Conservation (phyloP, 2,329 filamentous ascomycete genomes). For the Fusarium stilboides region DNA sequence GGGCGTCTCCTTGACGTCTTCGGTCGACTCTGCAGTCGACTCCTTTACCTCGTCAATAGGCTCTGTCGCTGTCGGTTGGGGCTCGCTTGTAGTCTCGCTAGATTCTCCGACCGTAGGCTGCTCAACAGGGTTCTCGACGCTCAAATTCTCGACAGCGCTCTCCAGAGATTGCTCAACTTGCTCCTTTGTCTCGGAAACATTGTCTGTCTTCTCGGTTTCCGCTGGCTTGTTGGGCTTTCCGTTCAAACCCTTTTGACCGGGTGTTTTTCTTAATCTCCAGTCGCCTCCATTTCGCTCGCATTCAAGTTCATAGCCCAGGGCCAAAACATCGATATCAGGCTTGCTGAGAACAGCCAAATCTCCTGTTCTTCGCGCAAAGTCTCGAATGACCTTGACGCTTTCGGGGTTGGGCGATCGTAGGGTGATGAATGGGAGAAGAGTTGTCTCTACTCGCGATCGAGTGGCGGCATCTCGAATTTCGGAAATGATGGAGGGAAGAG, state of each 20-base stretch:
- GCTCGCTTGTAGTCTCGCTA: slow-evolving; percentile 2
- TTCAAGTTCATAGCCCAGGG: slow-evolving; percentile 94
- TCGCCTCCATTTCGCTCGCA: slow-evolving; percentile 91
- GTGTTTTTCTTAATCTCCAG: slow-evolving; percentile 84
- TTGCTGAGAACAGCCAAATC: slow-evolving; percentile 90
- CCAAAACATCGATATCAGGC: slow-evolving; percentile 90
- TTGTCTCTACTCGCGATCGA: slow-evolving; percentile 84
- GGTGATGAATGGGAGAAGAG: slow-evolving; percentile 87
- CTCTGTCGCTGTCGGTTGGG: slow-evolving; percentile 6
- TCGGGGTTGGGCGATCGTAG: slow-evolving; percentile 80
- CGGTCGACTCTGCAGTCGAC: no score
- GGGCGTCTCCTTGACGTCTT: not conserved
- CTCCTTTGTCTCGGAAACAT: slow-evolving; percentile 6
- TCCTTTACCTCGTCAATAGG: not conserved
- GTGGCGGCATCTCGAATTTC: slow-evolving; percentile 92
- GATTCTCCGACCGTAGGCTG: slow-evolving; percentile 11
- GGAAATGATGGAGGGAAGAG: slow-evolving; percentile 85
- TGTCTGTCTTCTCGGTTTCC: slow-evolving; percentile 30
- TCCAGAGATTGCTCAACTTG: slow-evolving; percentile 17
- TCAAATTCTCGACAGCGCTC: slow-evolving; percentile 31
- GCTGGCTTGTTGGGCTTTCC: slow-evolving; percentile 66
- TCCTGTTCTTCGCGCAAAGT: slow-evolving; percentile 91
- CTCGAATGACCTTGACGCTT: slow-evolving; percentile 84
- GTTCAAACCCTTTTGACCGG: slow-evolving; percentile 84
- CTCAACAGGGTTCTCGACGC: slow-evolving; percentile 29